Percentiles rank a stretch among this genome's conserved stretches.
These are phyloP conservation scores for Saccharomycopsis hybrid DNA, from an alignment of 1,139 yeast species.

Conservation along the genomic window DNA sequence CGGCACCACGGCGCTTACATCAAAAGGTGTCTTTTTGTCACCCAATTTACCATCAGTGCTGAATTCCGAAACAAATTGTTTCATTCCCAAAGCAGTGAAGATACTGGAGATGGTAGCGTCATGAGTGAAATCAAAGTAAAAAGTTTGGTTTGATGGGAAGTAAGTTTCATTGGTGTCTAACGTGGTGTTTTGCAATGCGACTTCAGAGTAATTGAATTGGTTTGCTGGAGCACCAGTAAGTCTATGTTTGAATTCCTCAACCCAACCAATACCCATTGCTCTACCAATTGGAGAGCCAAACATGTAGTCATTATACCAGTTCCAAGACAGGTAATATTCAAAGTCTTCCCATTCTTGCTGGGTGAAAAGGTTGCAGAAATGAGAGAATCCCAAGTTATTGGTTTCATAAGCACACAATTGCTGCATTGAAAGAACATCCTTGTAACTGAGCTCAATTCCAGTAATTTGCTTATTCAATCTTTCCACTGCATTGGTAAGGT, in stretches of 20 bases:
- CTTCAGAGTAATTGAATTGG: constrained; percentile 9
- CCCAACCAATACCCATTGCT: constrained; percentile 23
- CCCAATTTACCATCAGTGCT: constrained; percentile 15
- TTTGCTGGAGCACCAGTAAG: constrained; percentile 5
- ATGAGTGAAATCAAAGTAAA: constrained; percentile 23
- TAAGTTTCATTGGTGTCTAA: constrained; percentile 20
- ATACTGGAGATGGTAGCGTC: constrained; percentile 21
- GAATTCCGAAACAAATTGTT: constrained; percentile 22
- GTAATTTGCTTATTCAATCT: constrained; percentile 29
- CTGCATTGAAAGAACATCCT: constrained; percentile 27
- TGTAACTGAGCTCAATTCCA: constrained; percentile 26
- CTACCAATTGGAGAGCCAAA: constrained; percentile 16
- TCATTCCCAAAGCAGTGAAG: constrained; percentile 21
- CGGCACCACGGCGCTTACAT: constrained; percentile 21
- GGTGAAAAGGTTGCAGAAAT: constrained; percentile 29
- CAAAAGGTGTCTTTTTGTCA: constrained; percentile 6
- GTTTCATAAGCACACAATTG: constrained; percentile 31
- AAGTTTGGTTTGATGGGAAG: constrained; percentile 22
- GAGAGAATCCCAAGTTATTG: constrained; percentile 29
- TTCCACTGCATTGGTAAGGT: constrained; percentile 24
- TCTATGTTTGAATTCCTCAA: constrained; percentile 22
- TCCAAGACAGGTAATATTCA: constrained; percentile 27
- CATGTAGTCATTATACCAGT: constrained; percentile 23
- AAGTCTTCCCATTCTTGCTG: constrained; percentile 29
- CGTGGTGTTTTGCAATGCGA: constrained; percentile 21